Evolutionary conservation across 2,329 filamentous ascomycete species (phyloP), one percentile per base, ranked within the genome.

Genomic region (Fusarium torreyae): DNA sequence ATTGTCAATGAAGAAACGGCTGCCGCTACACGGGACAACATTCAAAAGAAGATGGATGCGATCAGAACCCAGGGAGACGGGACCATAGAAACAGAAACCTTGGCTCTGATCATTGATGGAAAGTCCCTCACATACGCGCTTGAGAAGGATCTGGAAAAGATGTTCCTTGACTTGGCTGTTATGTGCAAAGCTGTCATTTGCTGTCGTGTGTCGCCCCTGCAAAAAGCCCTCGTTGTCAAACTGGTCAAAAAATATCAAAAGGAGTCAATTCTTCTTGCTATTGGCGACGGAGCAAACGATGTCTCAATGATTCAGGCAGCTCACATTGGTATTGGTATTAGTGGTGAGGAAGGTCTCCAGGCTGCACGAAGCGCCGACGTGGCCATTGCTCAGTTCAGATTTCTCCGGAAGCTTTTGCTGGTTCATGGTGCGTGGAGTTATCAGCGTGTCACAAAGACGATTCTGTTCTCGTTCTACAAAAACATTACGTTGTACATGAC

Each of bases 261-360:
- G 71, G 93, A 98, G 77, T 89, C 94, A 14, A 94, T 99, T 72
- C 89, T 98, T 54, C 89, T 99, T 51, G 96, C 96, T 52, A 98
- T 99, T 78, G 96, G 96, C 72, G 96, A 99, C 75, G 96, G 96
- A 70, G 96, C 96, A 46, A 99, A 99, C 81, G 96, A 99, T 76
- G 96, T 99, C n/a, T 98, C 95, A 18, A 99, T 99, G 96, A 99
- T 99, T 57, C 96, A 99, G 83, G 96, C 96, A 13, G 96, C 96
- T 14, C 96, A 99, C 78, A 97, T 99, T 70, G 96, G 96, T 69
- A 93, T 99, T 44, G 96, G 96, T 81, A 99, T 99, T 80, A 97
- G 94, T 76, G 96, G 96, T 81, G 88, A 97, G 69, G 96, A 99
- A 86, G 96, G 96, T 86, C 89, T 99, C 1, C 96, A 99, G 82